Conservation (phyloP, 257 asterid genomes). For the Fraxinus americana region DNA sequence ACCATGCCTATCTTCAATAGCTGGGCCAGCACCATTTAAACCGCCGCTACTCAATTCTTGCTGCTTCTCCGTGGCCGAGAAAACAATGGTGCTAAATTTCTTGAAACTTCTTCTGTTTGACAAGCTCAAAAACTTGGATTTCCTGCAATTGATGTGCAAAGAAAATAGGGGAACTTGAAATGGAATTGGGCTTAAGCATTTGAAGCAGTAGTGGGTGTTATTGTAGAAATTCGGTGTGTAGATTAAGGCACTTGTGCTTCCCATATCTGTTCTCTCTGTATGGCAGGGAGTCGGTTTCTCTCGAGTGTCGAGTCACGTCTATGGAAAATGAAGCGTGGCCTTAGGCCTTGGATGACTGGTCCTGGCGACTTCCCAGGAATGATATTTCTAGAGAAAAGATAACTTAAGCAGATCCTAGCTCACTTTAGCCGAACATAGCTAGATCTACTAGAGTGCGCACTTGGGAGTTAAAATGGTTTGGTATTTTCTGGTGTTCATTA, state of each 20-base stretch:
- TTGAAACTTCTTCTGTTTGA: constrained; percentile 37
- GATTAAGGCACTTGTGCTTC: constrained; percentile 62
- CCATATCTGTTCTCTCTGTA: constrained; percentile 46
- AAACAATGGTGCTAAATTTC: constrained; percentile 46
- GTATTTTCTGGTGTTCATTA: too few species aligned
- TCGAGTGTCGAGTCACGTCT: not conserved
- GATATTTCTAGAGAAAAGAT: too few species aligned
- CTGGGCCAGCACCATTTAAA: constrained; percentile 43
- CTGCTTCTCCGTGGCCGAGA: constrained; percentile 55
- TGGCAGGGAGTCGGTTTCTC: not conserved
- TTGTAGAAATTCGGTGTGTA: constrained; percentile 38
- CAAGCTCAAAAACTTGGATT: constrained; percentile 39
- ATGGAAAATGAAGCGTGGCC: not conserved
- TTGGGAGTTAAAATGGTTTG: too few species aligned
- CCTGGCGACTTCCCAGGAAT: not conserved
- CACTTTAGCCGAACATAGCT: too few species aligned
- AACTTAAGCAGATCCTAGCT: too few species aligned
- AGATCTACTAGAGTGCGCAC: too few species aligned
- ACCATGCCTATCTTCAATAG: constrained; percentile 64
- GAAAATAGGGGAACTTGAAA: constrained; percentile 37
- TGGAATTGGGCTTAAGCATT: constrained; percentile 46
- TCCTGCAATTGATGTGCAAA: constrained; percentile 38
- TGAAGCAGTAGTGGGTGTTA: constrained; percentile 41
- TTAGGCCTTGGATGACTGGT: not conserved
- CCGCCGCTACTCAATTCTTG: constrained; percentile 36